Base-by-base conservation (phyloP, 306 rosid species). In the Medicago ruthenica region DNA sequence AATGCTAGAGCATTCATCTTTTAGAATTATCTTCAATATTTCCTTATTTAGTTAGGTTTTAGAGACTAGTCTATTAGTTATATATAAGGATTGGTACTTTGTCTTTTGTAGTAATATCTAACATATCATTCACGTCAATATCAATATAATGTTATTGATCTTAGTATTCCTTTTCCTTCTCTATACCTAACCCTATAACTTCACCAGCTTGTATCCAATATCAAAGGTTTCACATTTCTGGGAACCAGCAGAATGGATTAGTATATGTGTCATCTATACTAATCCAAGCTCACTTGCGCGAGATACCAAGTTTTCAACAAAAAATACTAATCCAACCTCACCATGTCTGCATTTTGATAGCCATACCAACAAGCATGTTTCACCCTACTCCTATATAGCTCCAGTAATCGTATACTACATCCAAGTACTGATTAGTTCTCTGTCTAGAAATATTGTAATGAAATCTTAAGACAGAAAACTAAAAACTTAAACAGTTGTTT, bases 341-440 rank as follows among this genome's bases (percentile, higher is more conserved):
- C 51, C 66, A 77, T 31, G 50, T 51, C 48, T 15, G 39, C 53
- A 54, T 16, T 75, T 39, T 20, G 45, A 41, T 48, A 44, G 27
- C 21, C 47, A 64, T 21, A 50, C 12, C 62, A 53, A 66, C 34
- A 54, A 65, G n/a, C 68, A 37, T 7, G 24, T 57, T 67, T 83
- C 40, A 15, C 81, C 37, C 53, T 14, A 70, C 67, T 40, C 5
- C 42, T 15, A 40, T 6, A n/a, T 14, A 21, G 79, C 42, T 42
- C 74, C 8, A 16, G 76, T 50, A 64, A 77, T n/a, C 53, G 8
- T 61, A 17, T 61, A 66, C 44, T 61, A 66, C 54, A 44, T 34
- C 34, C 55, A 51, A 40, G 71, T 42, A 27, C 21, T n/a, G 20
- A 74, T 36, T 59, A 21, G 64, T 61, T 75, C 54, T 66, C 44